Evolutionary conservation across 495 filamentous ascomycete genomes (phyloP).

Genomic region (Amphirosellinia nigrospora): DNA sequence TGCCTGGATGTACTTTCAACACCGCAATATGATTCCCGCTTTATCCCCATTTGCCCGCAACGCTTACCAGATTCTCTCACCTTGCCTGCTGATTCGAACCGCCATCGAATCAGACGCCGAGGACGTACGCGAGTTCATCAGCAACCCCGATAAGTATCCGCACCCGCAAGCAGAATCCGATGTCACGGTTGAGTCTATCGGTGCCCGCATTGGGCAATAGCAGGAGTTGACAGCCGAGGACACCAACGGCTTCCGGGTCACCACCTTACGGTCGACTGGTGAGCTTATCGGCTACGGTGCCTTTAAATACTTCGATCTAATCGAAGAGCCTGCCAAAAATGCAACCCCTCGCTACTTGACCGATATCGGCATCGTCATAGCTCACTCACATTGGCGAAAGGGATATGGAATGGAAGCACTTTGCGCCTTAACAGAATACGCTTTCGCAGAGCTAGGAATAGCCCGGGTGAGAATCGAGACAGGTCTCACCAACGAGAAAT

Average conservation of each 20-base stretch:
- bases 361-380: neutral
- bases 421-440: neutral
- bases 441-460: neutral
- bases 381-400: neutral
- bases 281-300: neutral
- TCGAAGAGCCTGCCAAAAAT: neutral
- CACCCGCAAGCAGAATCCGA: neutral
- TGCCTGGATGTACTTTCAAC: neutral
- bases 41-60: neutral
- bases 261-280: neutral
- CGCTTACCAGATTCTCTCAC: neutral
- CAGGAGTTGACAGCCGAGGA: neutral
- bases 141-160: neutral
- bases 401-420: neutral
- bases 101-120: constrained; percentile 7
- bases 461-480: neutral
- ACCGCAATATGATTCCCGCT: neutral
- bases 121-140: neutral
- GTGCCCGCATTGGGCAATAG: neutral
- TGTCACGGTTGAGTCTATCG: neutral
- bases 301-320: neutral
- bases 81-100: neutral
- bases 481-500: neutral
- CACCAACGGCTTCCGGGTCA: neutral
- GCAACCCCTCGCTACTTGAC: neutral